Evolutionary conservation across 495 filamentous ascomycete genomes (phyloP).

Genomic region (Acidomyces sp.): DNA sequence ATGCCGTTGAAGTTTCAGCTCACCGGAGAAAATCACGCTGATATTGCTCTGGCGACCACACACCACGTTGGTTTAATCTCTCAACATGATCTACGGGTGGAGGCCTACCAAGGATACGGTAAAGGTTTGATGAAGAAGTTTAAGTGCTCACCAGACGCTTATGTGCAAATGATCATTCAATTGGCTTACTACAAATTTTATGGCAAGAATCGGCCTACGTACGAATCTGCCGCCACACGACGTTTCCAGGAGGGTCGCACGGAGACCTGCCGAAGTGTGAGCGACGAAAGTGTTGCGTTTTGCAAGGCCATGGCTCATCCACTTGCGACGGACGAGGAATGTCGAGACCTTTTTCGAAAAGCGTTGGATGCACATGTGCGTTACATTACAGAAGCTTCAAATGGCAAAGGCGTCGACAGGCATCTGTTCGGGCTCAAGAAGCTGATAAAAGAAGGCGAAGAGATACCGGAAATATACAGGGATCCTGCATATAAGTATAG

Average conservation of each 20-base stretch:
- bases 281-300: constrained; percentile 83
- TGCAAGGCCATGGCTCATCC: constrained; percentile 72
- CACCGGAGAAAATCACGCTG: constrained; percentile 52
- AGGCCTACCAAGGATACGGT: constrained; percentile 93
- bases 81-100: constrained; percentile 81
- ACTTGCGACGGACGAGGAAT: constrained; percentile 44
- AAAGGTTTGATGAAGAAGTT: constrained; percentile 99
- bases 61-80: constrained; percentile 71
- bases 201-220: constrained; percentile 92
- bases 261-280: constrained; percentile 86
- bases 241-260: constrained; percentile 94
- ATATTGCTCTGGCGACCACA: constrained; percentile 60
- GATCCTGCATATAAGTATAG: constrained; percentile 81
- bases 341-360: constrained; percentile 61
- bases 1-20: constrained; percentile 61
- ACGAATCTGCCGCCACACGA: constrained; percentile 89
- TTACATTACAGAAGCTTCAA: constrained; percentile 78
- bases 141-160: constrained; percentile 95
- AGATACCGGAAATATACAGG: constrained; percentile 66
- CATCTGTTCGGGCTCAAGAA: constrained; percentile 97
- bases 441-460: constrained; percentile 66
- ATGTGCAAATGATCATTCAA: constrained; percentile 97
- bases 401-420: constrained; percentile 88
- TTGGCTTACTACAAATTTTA: constrained; percentile 99
- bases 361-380: constrained; percentile 71